Evolutionary conservation across 352 stramenopile genomes (phyloP), one percentile per base, ranked within the genome.

Genomic region (Pythium vanterpoolii): DNA sequence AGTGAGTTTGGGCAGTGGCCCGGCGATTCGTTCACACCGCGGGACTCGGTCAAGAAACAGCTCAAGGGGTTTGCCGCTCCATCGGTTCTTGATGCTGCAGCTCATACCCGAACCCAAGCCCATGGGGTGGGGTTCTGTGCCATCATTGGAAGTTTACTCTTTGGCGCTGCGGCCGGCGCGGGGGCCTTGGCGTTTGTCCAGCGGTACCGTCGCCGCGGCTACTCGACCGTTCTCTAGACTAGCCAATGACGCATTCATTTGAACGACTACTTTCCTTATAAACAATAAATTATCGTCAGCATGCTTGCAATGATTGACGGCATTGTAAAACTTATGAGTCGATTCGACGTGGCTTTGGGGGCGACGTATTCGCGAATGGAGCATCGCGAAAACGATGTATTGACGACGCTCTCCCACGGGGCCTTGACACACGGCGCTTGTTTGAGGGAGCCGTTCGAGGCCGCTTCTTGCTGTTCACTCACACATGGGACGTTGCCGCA

Each of bases 401-500:
- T 88, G 18, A 55, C 48, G 0, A 60, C 65, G 4, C 68, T 76
- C 34, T 79, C 74, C 79, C 79, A 89, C 8, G 53, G 70, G 4
- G 69, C 76, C 19, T 74, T 71, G 21, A 87, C 59, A 34, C 79
- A 89, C 36, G 60, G 59, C 2, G 56, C 47, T 53, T 89, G 74
- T 33, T 66, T 67, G 1, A 71, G 42, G 13, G 74, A 69, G 23
- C 56, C 65, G 1, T 60, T 70, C 11, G 72, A 73, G 24, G 66
- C 58, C 11, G 30, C 26, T 31, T 85, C 76, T 19, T 86, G 55
- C 24, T 74, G 68, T 53, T 89, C 79, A 18, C 52, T 78, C 34
- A 87, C 73, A 39, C 81, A 91, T 1, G 55, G 56, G 4, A 91
- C 75, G 36, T 77, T 83, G n/a, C 72, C 75, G 38, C 81, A 91